Conservation (phyloP, 495 filamentous ascomycete genomes). For the Tuber indicum region DNA sequence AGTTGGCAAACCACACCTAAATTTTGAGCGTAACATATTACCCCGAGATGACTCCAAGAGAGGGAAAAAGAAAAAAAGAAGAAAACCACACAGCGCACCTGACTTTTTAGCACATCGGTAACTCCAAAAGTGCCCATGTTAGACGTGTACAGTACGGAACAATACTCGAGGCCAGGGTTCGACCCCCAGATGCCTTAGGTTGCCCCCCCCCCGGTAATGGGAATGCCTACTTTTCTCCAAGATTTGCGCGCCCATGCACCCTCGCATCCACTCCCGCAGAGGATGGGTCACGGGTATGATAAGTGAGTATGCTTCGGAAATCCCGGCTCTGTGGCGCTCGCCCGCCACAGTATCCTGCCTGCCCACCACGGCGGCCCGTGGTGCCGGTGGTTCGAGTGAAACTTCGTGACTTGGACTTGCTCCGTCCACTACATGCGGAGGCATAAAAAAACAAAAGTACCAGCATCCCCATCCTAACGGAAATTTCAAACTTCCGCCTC, state of each 20-base stretch:
- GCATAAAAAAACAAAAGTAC: neutral
- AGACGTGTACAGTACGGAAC: neutral
- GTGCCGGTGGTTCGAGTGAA: neutral
- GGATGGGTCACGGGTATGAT: neutral
- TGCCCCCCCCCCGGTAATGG: neutral
- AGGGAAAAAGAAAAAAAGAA: neutral
- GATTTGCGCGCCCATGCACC: neutral
- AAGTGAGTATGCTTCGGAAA: neutral
- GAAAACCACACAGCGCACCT: neutral
- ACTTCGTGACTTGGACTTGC: neutral
- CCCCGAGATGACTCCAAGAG: neutral
- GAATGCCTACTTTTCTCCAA: neutral
- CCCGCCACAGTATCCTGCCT: neutral
- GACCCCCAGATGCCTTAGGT: neutral
- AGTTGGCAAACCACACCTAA: neutral
- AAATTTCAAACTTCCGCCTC: conserved; percentile 21
- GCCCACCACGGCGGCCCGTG: neutral
- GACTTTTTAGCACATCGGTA: neutral
- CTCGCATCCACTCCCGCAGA: neutral
- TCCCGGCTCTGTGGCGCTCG: neutral
- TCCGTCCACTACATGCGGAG: neutral
- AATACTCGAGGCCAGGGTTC: neutral
- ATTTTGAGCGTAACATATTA: neutral
- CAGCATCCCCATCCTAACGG: conserved; percentile 17
- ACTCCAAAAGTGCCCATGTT: neutral